Conservation (phyloP, 2,329 filamentous ascomycete genomes). For the Fusarium poae region DNA sequence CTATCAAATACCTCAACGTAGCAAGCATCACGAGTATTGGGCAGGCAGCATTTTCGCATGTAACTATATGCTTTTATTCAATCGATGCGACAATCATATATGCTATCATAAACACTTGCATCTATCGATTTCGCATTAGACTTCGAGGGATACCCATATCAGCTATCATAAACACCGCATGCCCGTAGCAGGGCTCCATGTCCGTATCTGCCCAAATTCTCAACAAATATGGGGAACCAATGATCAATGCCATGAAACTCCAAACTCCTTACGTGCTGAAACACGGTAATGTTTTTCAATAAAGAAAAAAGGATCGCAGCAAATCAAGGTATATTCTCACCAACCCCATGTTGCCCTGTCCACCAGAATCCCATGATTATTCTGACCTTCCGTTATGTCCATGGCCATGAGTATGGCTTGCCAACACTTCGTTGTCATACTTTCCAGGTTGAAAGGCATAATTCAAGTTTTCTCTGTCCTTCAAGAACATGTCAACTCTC, state of each 20-base stretch:
- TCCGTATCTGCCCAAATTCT: background rate
- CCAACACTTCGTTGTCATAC: constrained; percentile 45
- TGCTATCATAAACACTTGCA: background rate
- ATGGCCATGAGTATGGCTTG: constrained; percentile 14
- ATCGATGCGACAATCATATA: background rate
- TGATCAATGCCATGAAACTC: constrained; percentile 10
- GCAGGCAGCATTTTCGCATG: background rate
- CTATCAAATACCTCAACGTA: background rate
- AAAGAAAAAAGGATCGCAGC: background rate
- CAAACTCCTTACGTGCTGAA: constrained; percentile 35
- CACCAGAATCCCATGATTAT: background rate
- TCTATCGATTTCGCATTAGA: too few relatives aligned
- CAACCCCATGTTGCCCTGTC: constrained; percentile 22
- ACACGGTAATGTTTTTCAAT: constrained; percentile 13
- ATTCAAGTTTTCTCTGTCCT: constrained; percentile 70
- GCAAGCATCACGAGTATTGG: background rate
- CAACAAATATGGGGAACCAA: background rate
- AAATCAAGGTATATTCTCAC: constrained; percentile 26
- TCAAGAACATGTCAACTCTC: constrained; percentile 82
- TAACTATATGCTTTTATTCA: background rate
- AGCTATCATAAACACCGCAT: background rate
- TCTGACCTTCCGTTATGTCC: constrained; percentile 9
- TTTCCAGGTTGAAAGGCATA: constrained; percentile 52
- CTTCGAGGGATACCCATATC: too few relatives aligned
- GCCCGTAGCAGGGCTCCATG: background rate